Evolutionary conservation across 73 alveolate genomes (phyloP), one percentile per base, ranked within the genome.

Genomic region (Paramecium pentaurelia): DNA sequence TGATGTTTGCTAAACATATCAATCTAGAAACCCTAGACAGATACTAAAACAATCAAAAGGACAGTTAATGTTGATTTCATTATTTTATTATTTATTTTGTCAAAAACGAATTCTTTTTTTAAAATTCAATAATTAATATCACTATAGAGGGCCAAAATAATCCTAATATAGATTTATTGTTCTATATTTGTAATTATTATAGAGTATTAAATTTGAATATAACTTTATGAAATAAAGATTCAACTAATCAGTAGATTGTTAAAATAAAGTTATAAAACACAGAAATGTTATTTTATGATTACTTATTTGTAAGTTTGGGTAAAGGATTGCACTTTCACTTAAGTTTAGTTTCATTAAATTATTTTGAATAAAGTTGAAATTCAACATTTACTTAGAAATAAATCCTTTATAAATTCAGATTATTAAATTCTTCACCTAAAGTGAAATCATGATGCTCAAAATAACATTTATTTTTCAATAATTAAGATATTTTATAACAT

Each of bases 1-100:
- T 80, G 44, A 44, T 80, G 71, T 80, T 80, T 80, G 91, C 34
- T 49, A 34, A 80, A 80, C 47, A 80, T 80, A 47, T 80, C 91
- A 44, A 25, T 80, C 47, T 42, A 45, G 91, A 80, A 80, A 27
- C 64, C 47, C 25, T 36, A 73, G 60, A 73, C 87, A 14, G 60
- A 20, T 7, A 38, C 60, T 73, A 73, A 73, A 22, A 36, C 60
- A 22, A 73, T 38, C 22, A 73, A 40, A 20, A 73, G 87, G 1
- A 73, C 60, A 20, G 20, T 73, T 34, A 73, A 40, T 64, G 84
- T 64, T 36, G 60, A 73, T 73, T 73, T 73, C 87, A 73, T 73
- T 37, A 73, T 54, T 54, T 54, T 4, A 54, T 18, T 54, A 54
- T 18, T 54, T 54, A 54, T 4, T 54, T 54, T 54, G 14, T n/a